Base-by-base conservation (phyloP, 208 protist genomes). In the Perkinsela sp. region DNA sequence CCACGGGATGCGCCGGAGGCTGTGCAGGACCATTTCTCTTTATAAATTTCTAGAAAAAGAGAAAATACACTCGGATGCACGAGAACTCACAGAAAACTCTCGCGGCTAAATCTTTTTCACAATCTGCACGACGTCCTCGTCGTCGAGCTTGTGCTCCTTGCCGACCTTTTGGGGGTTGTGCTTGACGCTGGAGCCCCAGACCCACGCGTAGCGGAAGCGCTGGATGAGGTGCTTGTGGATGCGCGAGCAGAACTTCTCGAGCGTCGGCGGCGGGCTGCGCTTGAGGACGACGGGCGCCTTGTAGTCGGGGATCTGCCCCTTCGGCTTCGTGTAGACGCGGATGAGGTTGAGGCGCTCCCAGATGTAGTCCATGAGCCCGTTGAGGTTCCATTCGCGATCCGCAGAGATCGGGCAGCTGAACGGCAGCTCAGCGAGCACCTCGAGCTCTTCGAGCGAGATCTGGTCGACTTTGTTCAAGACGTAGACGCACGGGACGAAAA, bases 381-480 rank as follows among this genome's bases (percentile, higher is more conserved):
- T 94, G 29, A 97, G 77, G 78, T 97, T 97, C 94, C 94, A 97
- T 48, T 83, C 80, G 70, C 95, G 87, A 72, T 97, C 87, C 1
- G 91, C 93, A 31, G 83, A 94, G 76, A 97, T 95, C 40, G 93
- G 93, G 74, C 92, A 94, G 80, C 92, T 95, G 80, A 96, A 90
- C 40, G 94, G 93, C 2, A 97, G 83, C 29, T 88, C 85, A 68
- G 90, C 76, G 67, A 97, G 83, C 69, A 97, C 88, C 68, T 98
- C 92, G 32, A 97, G 88, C 76, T 96, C 90, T 78, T 97, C 93
- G 66, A 97, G 94, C 30, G 83, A 92, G 70, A 97, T 93, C 78
- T 96, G 92, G 77, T 98, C 95, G 74, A 98, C 97, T 78, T 98
- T 98, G 85, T 98, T 98, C 31, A 98, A 78, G 31, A 96, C 94